Base-by-base conservation (phyloP, 768 basidiomycete genomes). In the Russula olivacea region DNA sequence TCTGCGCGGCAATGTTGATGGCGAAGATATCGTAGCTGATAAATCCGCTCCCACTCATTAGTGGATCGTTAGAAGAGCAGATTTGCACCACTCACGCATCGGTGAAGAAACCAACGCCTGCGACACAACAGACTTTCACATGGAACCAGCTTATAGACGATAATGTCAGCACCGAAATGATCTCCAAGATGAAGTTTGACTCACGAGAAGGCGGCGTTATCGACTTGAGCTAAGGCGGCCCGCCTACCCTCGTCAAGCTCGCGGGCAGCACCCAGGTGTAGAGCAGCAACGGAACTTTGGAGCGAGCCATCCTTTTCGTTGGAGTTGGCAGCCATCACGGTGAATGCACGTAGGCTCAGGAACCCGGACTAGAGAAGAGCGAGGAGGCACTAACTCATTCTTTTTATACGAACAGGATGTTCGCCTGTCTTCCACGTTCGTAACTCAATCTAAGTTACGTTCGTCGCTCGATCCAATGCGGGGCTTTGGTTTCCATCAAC, bases 61-160 rank as follows among this genome's bases (percentile, higher is more conserved):
- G n/a, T 23, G 30, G 50, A 17, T 12, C n/a, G 28, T 25, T 40
- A 14, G 6, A 36, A n/a, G 12, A 50, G 12, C 10, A 23, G 3
- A 15, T 0, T 6, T 4, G 4, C 5, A 41, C 4, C 0, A 74
- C 81, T 68, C 67, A 85, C 82, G 87, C 85, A 76, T 91, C 92
- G 54, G 93, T 93, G 79, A 93, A 95, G 81, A 95, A 94, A 28
- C 93, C 93, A 11, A 88, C 88, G 68, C 93, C 91, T 2, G 90
- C 78, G 45, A 79, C 76, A 38, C 71, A 25, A 59, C 67, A 70
- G 23, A 79, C 71, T 69, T 81, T 82, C 58, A 80, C 74, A 64
- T 84, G 83, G 72, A 82, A 82, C 75, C 77, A 80, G 1, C 77
- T n/a, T 77, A 61, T 4, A 55, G 40, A 59, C 5, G 19, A 54